Base-by-base conservation (phyloP, 768 basidiomycete genomes). In the Rhizopogon sp. region DNA sequence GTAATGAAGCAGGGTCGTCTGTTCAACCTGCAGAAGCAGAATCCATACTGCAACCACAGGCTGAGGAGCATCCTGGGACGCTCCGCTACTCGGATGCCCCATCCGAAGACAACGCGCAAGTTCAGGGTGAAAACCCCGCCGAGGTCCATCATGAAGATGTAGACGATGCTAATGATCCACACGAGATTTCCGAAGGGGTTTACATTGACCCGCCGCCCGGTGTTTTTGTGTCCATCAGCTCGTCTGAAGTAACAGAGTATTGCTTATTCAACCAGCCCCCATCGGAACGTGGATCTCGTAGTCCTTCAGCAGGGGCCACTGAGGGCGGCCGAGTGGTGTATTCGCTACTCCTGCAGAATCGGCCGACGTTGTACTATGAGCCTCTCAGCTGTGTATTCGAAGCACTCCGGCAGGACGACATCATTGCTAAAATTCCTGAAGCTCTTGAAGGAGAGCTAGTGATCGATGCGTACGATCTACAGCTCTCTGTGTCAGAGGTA, bases 191-290 rank as follows among this genome's bases (percentile, higher is more conserved):
- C 25, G 82, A 83, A 62, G 87, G 81, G 29, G 82, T 87, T 44
- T 88, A 83, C 66, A 87, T 87, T 50, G 87, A 88, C 56, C 84
- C 85, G 29, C 88, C 88, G 28, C 88, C 88, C 11, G 76, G 85
- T 14, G 84, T 88, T 43, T 70, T 88, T 37, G 64, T 88, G 35
- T 72, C 72, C 8, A 45, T 79, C 22, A 56, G 61, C 31, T 73
- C 77, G 37, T 60, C 80, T 35, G 74, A 73, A 45, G 73, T 72
- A 17, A 59, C 68, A 39, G 69, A 75, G 33, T 74, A 76, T 58
- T 78, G 72, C 53, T 69, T 87, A 44, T 88, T 87, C 70, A 88
- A 83, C 63, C 75, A 77, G 45, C 78, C 79, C 6, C 55, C 60
- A 39, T 68, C 59, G 55, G 67, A 62, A 20, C 55, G n/a, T 41